These are phyloP conservation scores for Gloeopeniophorella convolvens DNA, from an alignment of 768 basidiomycete genomes.

Conservation along the genomic window DNA sequence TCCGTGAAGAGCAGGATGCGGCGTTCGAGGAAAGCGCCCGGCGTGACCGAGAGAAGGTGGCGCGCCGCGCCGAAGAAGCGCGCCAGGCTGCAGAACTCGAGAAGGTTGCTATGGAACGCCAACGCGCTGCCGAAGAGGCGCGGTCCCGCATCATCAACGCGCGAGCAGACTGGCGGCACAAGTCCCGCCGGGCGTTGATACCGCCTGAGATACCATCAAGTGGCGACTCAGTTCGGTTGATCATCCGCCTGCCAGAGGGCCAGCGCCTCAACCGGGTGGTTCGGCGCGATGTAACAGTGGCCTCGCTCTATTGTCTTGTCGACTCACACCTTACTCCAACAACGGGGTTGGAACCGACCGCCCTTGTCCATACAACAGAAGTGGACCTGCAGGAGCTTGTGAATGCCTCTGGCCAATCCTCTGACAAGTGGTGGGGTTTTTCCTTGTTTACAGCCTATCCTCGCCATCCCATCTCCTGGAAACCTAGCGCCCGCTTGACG, in stretches of 20 bases:
- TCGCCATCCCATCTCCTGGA: slow-evolving; percentile 51
- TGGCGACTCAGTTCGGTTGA: slow-evolving; percentile 43
- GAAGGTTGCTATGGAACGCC: slow-evolving; percentile 23
- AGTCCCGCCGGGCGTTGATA: slow-evolving; percentile 47
- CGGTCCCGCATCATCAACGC: slow-evolving; percentile 3
- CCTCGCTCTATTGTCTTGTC: slow-evolving; percentile 65
- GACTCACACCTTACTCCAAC: slow-evolving; percentile 53
- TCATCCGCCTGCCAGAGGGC: slow-evolving; percentile 46
- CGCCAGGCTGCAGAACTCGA: slow-evolving; percentile 19
- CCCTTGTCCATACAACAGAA: too few relatives aligned
- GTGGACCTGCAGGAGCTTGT: slow-evolving; percentile 33
- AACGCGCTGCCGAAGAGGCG: slow-evolving; percentile 29
- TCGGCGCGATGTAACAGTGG: slow-evolving; percentile 41
- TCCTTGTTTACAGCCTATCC: slow-evolving; percentile 65
- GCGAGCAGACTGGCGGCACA: slow-evolving; percentile 45
- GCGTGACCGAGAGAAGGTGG: slow-evolving; percentile 47
- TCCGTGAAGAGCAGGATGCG: slow-evolving; percentile 78
- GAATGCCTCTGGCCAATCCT: slow-evolving; percentile 17
- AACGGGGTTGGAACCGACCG: slow-evolving; percentile 39
- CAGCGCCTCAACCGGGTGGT: slow-evolving; percentile 55
- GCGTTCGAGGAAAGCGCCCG: slow-evolving; percentile 62
- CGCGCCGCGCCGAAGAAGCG: slow-evolving; percentile 27
- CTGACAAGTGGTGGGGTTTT: slow-evolving; percentile 68
- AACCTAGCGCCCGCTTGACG: slow-evolving; percentile 17
- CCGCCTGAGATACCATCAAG: slow-evolving; percentile 29